Percentiles rank a stretch among this genome's conserved stretches.
Conservation (phyloP, 179 eudicot species). For the Drosera spatulata region DNA sequence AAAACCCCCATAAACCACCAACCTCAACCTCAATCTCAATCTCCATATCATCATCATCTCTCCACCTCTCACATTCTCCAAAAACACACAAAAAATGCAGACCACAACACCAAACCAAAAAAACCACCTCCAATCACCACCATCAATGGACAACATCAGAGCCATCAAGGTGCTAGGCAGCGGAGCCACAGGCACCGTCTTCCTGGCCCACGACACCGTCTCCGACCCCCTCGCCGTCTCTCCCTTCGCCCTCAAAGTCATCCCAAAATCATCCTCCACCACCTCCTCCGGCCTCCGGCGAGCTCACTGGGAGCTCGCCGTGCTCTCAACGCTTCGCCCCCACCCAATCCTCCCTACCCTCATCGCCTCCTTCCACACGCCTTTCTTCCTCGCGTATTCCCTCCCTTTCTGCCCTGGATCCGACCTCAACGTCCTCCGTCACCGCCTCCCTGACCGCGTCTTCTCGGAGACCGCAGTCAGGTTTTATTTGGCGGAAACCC, state of each 20-base stretch:
- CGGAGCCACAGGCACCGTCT: conserved; percentile 89
- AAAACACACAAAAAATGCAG: conserved; percentile 1
- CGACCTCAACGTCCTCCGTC: conserved; percentile 55
- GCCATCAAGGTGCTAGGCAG: conserved; percentile 64
- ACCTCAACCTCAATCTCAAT: neutral
- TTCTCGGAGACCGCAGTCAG: conserved; percentile 45
- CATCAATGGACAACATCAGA: conserved; percentile 34
- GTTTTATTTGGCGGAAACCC: conserved; percentile 63
- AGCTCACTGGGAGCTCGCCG: conserved; percentile 64
- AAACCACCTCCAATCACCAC: conserved; percentile 9
- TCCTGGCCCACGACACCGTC: conserved; percentile 40
- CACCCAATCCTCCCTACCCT: conserved; percentile 63
- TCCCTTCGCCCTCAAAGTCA: conserved; percentile 64
- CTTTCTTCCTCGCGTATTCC: conserved; percentile 47
- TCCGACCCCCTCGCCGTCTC: conserved; percentile 22
- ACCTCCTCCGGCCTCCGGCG: conserved; percentile 51
- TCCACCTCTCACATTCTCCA: neutral
- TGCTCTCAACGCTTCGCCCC: conserved; percentile 32
- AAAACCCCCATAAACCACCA: neutral
- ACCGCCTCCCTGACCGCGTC: conserved; percentile 41
- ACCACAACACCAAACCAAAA: no score
- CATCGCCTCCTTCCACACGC: conserved; percentile 35
- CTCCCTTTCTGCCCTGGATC: conserved; percentile 73
- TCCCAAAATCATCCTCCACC: conserved; percentile 29
- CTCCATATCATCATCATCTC: neutral